Percentiles rank a stretch among this genome's conserved stretches.
These are phyloP conservation scores for Chimonanthus salicifolius DNA, from an alignment of 164 flowering plant genomes.

Conservation along the genomic window DNA sequence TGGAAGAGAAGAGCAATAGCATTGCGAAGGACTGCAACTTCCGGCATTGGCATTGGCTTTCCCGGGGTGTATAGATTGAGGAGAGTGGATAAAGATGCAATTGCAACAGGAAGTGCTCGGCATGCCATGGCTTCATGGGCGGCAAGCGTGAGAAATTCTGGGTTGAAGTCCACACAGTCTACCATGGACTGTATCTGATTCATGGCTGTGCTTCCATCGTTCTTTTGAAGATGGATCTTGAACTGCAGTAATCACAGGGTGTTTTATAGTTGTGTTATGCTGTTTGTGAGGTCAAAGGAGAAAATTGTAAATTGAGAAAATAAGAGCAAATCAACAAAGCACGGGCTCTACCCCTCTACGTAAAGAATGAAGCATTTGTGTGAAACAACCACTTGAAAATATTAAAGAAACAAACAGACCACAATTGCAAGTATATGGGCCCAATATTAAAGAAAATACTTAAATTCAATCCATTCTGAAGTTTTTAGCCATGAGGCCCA, in stretches of 20 bases:
- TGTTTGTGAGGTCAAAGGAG: too few relatives aligned
- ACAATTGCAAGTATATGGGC: too few relatives aligned
- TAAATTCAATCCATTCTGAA: too few relatives aligned
- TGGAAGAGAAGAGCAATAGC: conserved; percentile 52
- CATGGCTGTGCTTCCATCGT: conserved; percentile 47
- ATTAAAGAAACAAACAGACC: too few relatives aligned
- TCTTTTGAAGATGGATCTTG: conserved; percentile 77
- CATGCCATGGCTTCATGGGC: conserved; percentile 95
- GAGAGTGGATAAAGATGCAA: conserved; percentile 58
- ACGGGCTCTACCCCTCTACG: too few relatives aligned
- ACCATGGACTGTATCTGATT: conserved; percentile 69
- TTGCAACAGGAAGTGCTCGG: conserved; percentile 68
- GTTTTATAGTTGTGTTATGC: not conserved
- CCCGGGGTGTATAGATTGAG: conserved; percentile 55
- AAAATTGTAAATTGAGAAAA: too few relatives aligned
- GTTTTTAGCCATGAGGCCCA: too few relatives aligned
- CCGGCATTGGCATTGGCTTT: conserved; percentile 58
- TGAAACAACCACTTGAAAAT: too few relatives aligned
- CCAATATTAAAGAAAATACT: too few relatives aligned
- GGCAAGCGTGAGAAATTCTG: conserved; percentile 79
- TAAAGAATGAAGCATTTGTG: too few relatives aligned
- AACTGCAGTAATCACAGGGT: conserved; percentile 40
- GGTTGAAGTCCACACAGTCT: conserved; percentile 73
- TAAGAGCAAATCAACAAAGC: too few relatives aligned
- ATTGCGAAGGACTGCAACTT: conserved; percentile 68